Percentiles rank a stretch among this genome's conserved stretches.
Conservation (phyloP, 2,329 filamentous ascomycete genomes). For the Davidsoniella eucalypti region DNA sequence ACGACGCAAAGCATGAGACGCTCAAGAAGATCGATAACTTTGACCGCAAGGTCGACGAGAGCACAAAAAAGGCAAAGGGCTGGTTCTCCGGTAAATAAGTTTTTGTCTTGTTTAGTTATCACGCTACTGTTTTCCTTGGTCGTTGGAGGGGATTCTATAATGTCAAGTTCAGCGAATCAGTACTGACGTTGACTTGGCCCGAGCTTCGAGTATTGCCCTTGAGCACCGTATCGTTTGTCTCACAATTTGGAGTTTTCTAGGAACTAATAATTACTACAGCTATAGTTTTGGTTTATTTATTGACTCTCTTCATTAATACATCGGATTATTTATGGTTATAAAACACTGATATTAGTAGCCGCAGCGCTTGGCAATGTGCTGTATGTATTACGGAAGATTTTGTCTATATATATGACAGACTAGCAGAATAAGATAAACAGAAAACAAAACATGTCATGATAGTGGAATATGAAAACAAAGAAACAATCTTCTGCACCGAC, state of each 20-base stretch:
- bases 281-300: too few species aligned
- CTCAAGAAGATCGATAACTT: conserved; percentile 65
- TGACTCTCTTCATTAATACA: too few species aligned
- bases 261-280: too few species aligned
- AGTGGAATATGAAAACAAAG: not conserved
- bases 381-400: too few species aligned
- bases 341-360: too few species aligned
- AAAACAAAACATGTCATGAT: not conserved
- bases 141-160: not conserved
- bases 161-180: not conserved
- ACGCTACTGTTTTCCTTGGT: not conserved
- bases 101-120: not conserved
- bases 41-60: conserved; percentile 66
- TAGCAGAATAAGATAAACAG: not conserved
- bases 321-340: too few species aligned
- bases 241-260: too few species aligned
- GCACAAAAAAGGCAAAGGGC: conserved; percentile 68
- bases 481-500: not conserved
- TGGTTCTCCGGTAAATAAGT: conserved; percentile 60
- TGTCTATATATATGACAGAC: too few species aligned
- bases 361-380: too few species aligned
- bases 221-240: too few species aligned
- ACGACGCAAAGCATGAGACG: conserved; percentile 46
- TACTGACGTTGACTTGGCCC: not conserved
- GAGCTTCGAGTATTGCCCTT: too few species aligned